Evolutionary conservation across 1,139 yeast genomes (phyloP), one percentile per base, ranked within the genome.

Genomic region (Wickerhamomyces sp.): DNA sequence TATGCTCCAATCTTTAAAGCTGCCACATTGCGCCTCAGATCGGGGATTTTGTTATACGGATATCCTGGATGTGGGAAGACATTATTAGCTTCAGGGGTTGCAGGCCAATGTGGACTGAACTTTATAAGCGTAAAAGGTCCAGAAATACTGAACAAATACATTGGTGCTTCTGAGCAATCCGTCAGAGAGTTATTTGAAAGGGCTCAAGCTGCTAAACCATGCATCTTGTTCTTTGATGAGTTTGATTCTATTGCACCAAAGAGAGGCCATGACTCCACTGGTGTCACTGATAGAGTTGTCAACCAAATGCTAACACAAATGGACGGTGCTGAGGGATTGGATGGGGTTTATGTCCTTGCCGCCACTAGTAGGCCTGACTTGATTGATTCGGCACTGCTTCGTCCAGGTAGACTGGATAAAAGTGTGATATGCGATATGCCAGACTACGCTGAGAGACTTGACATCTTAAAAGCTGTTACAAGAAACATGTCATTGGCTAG

Each of bases 11-110:
- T 92, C 22, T 92, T 92, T 61, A 82, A 85, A 16, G 80, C 78
- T 49, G 87, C 96, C 55, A 96, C 97, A 0, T 66, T 92, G 38
- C 67, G 97, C 42, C 67, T 90, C 40, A 72, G 97, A 54, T 88
- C 97, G 0, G 98, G 98, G 40, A 76, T 92, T 27, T 67, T 92
- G 38, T 72, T 92, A 15, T 92, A 90, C 61, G 98, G 98, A 0
- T 92, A 87, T 56, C 98, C 98, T 1, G 98, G 98, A 5, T 92
- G 98, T 65, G 98, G 98, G 40, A 92, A 92, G 61, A 92, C 98
- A 0, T 69, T 90, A 46, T 64, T 92, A 29, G 97, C 97, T 0
- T 83, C 94, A 46, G 97, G 97, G 0, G 88, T 92, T 36, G 95
- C 97, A 0, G 84, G 90, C 0, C 95, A 90, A 56, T 88, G 97